phyloP scores from a whole-genome alignment of 768 basidiomycete genomes.

The Macrolepiota dolichaula region DNA sequence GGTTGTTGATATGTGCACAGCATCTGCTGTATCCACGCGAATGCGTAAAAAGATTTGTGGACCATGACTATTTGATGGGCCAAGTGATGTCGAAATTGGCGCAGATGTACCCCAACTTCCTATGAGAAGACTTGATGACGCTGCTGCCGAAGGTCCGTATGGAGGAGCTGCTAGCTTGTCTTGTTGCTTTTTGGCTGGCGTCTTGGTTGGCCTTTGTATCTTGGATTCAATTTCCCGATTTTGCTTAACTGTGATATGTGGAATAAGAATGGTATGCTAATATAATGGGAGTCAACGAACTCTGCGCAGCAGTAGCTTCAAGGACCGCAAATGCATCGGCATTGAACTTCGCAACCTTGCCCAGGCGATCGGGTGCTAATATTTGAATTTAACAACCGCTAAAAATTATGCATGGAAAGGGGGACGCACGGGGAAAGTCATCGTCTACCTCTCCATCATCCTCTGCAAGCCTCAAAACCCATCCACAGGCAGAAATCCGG shows the following conservation, averaged over 20 bases:
- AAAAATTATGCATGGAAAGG: not conserved
- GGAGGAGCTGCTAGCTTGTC: conserved; percentile 45
- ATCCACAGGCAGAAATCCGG: conserved; percentile 74
- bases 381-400: conserved; percentile 9
- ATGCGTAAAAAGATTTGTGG: conserved; percentile 84
- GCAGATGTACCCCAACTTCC: conserved; percentile 44
- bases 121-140: conserved; percentile 43
- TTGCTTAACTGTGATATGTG: conserved; percentile 50
- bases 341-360: conserved; percentile 84
- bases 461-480: conserved; percentile 92
- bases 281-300: conserved; percentile 36
- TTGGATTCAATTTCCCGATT: conserved; percentile 77
- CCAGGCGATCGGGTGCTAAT: conserved; percentile 86
- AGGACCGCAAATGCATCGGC: conserved; percentile 88
- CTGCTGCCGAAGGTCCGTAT: conserved; percentile 31
- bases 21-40: conserved; percentile 76
- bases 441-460: conserved; percentile 98
- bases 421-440: conserved; percentile 87
- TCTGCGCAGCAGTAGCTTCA: conserved; percentile 68
- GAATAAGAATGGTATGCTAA: conserved; percentile 19
- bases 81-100: conserved; percentile 62
- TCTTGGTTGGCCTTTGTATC: conserved; percentile 80
- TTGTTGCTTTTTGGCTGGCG: conserved; percentile 50
- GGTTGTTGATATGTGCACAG: conserved; percentile 83
- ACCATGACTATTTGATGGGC: conserved; percentile 68